phyloP scores from a whole-genome alignment of 2,329 filamentous ascomycete genomes.

The Alternaria consortialis region DNA sequence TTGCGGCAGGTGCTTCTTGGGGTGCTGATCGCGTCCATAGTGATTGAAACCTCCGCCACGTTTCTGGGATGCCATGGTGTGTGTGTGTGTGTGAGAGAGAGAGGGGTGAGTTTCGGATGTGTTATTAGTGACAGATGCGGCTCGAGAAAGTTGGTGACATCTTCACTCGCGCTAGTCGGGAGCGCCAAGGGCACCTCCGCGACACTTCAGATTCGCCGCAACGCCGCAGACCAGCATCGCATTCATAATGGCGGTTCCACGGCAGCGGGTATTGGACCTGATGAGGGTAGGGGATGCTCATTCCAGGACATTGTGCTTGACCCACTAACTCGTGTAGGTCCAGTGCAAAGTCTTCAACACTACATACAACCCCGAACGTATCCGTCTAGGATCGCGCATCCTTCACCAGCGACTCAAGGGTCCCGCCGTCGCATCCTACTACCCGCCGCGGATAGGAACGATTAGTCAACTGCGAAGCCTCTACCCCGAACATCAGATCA shows the following conservation, averaged over 20 bases:
- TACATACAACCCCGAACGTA: slow-evolving; percentile 84
- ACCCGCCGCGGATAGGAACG: slow-evolving; percentile 77
- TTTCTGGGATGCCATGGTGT: slow-evolving; percentile 37
- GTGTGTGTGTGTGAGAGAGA: too few species aligned
- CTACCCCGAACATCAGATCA: slow-evolving; percentile 73
- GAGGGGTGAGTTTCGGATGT: too few species aligned
- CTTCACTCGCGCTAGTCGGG: slow-evolving; percentile 15
- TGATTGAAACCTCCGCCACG: slow-evolving; percentile 32
- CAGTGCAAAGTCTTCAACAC: slow-evolving; percentile 93
- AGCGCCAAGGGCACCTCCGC: slow-evolving; percentile 21
- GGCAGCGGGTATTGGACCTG: slow-evolving; percentile 69
- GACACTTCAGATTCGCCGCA: slow-evolving; percentile 26
- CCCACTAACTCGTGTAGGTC: slow-evolving; percentile 61
- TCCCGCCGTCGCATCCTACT: slow-evolving; percentile 85
- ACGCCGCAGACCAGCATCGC: slow-evolving; percentile 9
- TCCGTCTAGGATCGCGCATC: slow-evolving; percentile 90
- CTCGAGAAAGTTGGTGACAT: background rate
- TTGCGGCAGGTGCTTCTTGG: slow-evolving; percentile 7
- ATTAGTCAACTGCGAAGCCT: slow-evolving; percentile 77
- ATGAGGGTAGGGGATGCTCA: slow-evolving; percentile 70
- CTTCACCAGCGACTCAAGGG: slow-evolving; percentile 87
- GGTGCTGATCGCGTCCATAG: slow-evolving; percentile 21
- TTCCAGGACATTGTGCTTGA: background rate
- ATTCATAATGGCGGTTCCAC: slow-evolving; percentile 60
- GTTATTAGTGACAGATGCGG: too few species aligned